Conservation (phyloP, 768 basidiomycete species). For the Hydnomerulius pinastri region DNA sequence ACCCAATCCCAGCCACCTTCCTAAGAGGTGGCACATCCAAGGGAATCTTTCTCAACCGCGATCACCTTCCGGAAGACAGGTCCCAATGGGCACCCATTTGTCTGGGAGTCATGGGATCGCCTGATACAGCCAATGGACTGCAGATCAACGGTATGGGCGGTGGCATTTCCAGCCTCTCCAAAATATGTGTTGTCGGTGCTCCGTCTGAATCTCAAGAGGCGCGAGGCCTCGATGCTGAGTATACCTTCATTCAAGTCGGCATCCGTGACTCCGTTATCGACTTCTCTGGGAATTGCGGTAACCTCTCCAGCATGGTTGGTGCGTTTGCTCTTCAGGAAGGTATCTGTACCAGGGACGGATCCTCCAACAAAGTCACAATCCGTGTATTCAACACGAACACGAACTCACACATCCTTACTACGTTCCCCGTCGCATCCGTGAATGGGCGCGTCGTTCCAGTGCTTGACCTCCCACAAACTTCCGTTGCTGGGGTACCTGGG, state of each 20-base stretch:
- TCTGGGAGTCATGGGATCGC: conserved; percentile 79
- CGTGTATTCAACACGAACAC: conserved; percentile 75
- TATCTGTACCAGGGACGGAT: conserved; percentile 37
- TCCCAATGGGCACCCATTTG: conserved; percentile 62
- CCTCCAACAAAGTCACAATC: conserved; percentile 41
- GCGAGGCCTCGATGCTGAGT: conserved; percentile 59
- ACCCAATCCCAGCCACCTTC: conserved; percentile 38
- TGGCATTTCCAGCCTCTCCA: conserved; percentile 73
- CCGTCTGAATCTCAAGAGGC: conserved; percentile 44
- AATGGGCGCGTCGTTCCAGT: conserved; percentile 31
- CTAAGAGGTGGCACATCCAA: conserved; percentile 79
- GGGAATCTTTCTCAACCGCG: conserved; percentile 64
- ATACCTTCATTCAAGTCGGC: conserved; percentile 69
- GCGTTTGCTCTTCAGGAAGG: conserved; percentile 72
- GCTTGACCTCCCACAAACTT: conserved; percentile 48
- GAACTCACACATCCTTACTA: conserved; percentile 64
- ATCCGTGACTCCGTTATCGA: conserved; percentile 63
- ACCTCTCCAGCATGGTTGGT: conserved; percentile 72
- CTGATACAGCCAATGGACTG: conserved; percentile 63
- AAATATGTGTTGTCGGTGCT: conserved; percentile 65
- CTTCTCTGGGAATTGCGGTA: conserved; percentile 76
- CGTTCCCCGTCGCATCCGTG: conserved; percentile 52
- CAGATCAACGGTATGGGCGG: conserved; percentile 86
- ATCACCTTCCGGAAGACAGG: conserved; percentile 51
- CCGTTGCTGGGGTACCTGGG: conserved; percentile 71